A percentile compares a stretch with the other conserved stretches of the same genome.
Conservation (phyloP, 106 monocot species). For the Dendrobium nobile region DNA sequence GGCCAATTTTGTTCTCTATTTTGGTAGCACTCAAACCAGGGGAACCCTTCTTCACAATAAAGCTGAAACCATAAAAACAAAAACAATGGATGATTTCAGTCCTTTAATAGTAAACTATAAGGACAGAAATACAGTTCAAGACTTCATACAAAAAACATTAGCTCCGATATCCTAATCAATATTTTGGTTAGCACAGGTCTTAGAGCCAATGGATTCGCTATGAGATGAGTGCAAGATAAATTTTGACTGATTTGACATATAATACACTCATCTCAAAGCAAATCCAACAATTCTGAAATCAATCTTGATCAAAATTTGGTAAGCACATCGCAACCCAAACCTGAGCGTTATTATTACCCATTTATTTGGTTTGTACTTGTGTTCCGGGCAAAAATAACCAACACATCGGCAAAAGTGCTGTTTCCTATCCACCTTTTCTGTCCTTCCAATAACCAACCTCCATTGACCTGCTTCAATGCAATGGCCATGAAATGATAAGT, state of each 20-base stretch:
- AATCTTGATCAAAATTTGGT: no score
- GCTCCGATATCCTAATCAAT: no score
- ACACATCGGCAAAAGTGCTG: slow-evolving; percentile 89
- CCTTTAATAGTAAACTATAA: neutral
- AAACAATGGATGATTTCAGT: neutral
- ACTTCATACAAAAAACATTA: neutral
- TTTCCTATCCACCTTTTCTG: slow-evolving; percentile 97
- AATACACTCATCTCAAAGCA: no score
- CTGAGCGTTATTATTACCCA: slow-evolving; percentile 41
- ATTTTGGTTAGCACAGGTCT: no score
- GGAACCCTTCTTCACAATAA: slow-evolving; percentile 82
- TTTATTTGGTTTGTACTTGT: slow-evolving; percentile 73
- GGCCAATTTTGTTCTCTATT: slow-evolving; percentile 90
- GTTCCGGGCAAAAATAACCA: slow-evolving; percentile 85
- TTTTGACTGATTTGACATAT: no score
- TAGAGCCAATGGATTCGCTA: no score
- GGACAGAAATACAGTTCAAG: neutral
- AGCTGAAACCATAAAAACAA: slow-evolving; percentile 30
- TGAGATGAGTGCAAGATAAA: no score
- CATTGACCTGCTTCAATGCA: slow-evolving; percentile 49
- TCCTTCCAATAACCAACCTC: slow-evolving; percentile 89
- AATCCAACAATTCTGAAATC: no score
- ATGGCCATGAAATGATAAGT: neutral
- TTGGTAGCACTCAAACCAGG: slow-evolving; percentile 71
- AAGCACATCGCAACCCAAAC: neutral